phyloP scores from a whole-genome alignment of 768 basidiomycete species.

The Panaeolus cyanescens region DNA sequence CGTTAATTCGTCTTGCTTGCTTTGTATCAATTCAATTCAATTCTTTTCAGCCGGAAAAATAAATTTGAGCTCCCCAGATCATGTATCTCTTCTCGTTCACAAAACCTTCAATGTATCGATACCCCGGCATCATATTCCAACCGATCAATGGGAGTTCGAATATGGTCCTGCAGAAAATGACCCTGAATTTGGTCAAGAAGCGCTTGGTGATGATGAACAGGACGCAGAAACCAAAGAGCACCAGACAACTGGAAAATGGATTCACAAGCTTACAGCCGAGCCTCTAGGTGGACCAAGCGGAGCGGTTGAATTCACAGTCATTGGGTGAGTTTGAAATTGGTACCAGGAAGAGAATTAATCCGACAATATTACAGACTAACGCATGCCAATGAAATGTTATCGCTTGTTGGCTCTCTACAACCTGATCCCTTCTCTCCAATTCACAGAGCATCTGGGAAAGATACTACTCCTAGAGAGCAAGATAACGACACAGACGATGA shows the following conservation, averaged over 20 bases:
- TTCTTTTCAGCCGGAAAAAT: slow-evolving; percentile 71
- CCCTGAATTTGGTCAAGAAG: slow-evolving; percentile 58
- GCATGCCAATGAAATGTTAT: slow-evolving; percentile 92
- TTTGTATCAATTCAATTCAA: slow-evolving; percentile 3
- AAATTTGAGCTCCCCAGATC: slow-evolving; percentile 89
- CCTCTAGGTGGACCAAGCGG: slow-evolving; percentile 70
- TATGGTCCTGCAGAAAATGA: slow-evolving; percentile 83
- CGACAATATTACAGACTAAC: slow-evolving; percentile 57
- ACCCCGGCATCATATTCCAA: slow-evolving; percentile 87
- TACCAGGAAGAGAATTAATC: background rate
- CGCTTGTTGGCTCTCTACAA: slow-evolving; percentile 83
- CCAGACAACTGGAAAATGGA: slow-evolving; percentile 73
- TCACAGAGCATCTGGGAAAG: slow-evolving; percentile 31
- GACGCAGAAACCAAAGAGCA: slow-evolving; percentile 29
- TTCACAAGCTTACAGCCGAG: slow-evolving; percentile 68
- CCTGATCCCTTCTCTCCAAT: slow-evolving; percentile 69
- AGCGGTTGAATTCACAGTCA: slow-evolving; percentile 79
- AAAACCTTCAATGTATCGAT: slow-evolving; percentile 96
- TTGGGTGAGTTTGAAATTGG: slow-evolving; percentile 60
- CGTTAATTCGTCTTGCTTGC: slow-evolving; percentile 23
- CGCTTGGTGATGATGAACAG: slow-evolving; percentile 24
- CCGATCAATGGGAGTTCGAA: slow-evolving; percentile 81
- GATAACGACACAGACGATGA: slow-evolving; percentile 18
- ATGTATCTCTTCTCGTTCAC: slow-evolving; percentile 86
- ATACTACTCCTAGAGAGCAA: slow-evolving; percentile 24